These are phyloP conservation scores for Aspergillus japonicus DNA, from an alignment of 2,329 filamentous ascomycete species.

Conservation along the genomic window DNA sequence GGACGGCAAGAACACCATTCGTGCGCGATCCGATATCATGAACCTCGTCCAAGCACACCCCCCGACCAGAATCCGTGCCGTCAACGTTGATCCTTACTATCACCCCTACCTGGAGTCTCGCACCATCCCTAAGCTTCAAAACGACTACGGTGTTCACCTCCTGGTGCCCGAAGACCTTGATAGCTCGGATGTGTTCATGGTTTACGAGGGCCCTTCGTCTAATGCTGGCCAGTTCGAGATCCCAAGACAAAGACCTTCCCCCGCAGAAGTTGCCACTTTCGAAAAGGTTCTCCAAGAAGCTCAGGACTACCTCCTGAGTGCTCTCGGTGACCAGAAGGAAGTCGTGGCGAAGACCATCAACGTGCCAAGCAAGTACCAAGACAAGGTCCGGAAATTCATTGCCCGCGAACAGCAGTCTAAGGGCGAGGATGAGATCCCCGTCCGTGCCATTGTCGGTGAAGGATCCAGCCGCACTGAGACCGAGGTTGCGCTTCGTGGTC, in stretches of 20 bases:
- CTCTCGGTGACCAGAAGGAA: conserved; percentile 55
- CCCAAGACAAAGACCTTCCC: conserved; percentile 56
- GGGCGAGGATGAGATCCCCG: conserved; percentile 53
- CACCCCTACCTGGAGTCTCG: conserved; percentile 47
- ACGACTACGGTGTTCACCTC: conserved; percentile 49
- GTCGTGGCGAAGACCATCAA: conserved; percentile 56
- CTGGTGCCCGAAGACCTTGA: conserved; percentile 49
- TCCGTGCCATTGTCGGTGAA: conserved; percentile 55
- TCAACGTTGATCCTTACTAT: conserved; percentile 51
- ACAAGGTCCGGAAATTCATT: conserved; percentile 62
- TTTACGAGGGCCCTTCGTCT: conserved; percentile 49
- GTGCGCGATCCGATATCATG: conserved; percentile 50
- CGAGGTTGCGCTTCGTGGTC: conserved; percentile 72
- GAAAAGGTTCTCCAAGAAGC: conserved; percentile 59
- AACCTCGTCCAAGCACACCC: conserved; percentile 51
- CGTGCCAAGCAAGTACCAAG: conserved; percentile 61
- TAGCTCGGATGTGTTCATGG: conserved; percentile 46
- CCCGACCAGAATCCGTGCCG: conserved; percentile 44
- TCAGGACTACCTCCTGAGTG: conserved; percentile 54
- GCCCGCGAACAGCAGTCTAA: conserved; percentile 55
- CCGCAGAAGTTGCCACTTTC: conserved; percentile 56
- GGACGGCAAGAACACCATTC: conserved; percentile 71
- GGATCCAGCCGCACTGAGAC: conserved; percentile 31
- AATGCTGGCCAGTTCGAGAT: conserved; percentile 52
- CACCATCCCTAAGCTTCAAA: conserved; percentile 38